These are phyloP conservation scores for Amanita phalloides DNA, from an alignment of 768 basidiomycete genomes.

Conservation along the genomic window DNA sequence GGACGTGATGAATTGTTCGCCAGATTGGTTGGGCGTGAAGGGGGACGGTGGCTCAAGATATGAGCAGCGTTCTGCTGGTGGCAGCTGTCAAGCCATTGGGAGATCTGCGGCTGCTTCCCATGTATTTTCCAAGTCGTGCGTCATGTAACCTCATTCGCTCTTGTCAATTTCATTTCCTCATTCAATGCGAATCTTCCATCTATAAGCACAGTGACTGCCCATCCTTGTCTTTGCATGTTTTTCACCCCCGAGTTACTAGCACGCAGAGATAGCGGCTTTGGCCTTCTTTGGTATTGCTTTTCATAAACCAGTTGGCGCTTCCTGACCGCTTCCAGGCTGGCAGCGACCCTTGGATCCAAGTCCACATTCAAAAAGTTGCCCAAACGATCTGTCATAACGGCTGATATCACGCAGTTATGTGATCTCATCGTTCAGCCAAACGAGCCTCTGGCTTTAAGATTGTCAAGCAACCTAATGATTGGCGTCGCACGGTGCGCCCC, in stretches of 20 bases:
- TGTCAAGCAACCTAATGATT: slow-evolving; percentile 85
- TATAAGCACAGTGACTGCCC: slow-evolving; percentile 1
- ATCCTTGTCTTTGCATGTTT: slow-evolving; percentile 50
- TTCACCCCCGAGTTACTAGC: slow-evolving; percentile 76
- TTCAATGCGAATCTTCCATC: background rate
- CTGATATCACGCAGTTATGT: slow-evolving; percentile 77
- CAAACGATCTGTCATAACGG: slow-evolving; percentile 72
- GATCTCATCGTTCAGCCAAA: slow-evolving; percentile 70
- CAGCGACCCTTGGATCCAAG: slow-evolving; percentile 82
- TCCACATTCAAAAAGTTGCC: slow-evolving; percentile 81
- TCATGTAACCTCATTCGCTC: slow-evolving; percentile 1
- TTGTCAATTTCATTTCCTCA: background rate
- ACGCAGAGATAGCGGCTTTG: slow-evolving; percentile 79
- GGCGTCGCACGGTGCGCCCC: slow-evolving; percentile 68
- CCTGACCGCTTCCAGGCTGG: slow-evolving; percentile 48
- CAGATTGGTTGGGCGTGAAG: slow-evolving; percentile 42
- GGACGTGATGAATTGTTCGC: slow-evolving; percentile 59
- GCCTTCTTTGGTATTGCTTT: slow-evolving; percentile 60
- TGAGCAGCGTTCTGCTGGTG: slow-evolving; percentile 15
- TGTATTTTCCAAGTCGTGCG: background rate
- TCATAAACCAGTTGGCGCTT: background rate
- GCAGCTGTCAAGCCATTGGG: background rate
- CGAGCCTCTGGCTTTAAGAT: slow-evolving; percentile 77
- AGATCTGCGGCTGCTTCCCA: background rate
- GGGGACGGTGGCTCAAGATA: slow-evolving; percentile 37